Evolutionary conservation across 495 filamentous ascomycete species (phyloP), one percentile per base, ranked within the genome.

Genomic region (Friedmanniomyces simplex): DNA sequence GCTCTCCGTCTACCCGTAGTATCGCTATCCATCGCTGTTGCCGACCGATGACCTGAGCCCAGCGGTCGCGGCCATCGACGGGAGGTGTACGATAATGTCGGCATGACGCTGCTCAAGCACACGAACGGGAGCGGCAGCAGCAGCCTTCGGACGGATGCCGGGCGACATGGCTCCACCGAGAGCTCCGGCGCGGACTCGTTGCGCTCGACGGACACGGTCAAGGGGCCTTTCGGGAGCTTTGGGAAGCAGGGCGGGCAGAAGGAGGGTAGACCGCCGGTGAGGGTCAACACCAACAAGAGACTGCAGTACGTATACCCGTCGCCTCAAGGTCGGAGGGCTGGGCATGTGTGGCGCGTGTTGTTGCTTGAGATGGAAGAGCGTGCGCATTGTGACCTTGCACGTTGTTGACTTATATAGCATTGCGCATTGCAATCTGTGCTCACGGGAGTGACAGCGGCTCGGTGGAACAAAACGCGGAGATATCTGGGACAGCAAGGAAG

Each of bases 121-220:
- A 18, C 36, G 43, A 55, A 36, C 42, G 45, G 51, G 26, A 55
- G 18, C 58, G 55, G 34, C 57, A 55, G 32, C 43, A 51, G 36
- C 52, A 36, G 45, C 13, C 18, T 32, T 10, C 22, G 21, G 43
- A 26, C 20, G 28, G 2, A 21, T 1, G 28, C 21, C 2, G 72
- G 66, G 62, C 77, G 80, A 66, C 77, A 81, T 75, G 82, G 78
- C 72, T 82, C 82, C 63, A 75, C 73, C 67, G 79, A 79, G 71
- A 81, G 79, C 76, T 77, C 81, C 46, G 77, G 76, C 70, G 71
- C 76, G 13, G 76, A 79, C 66, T 82, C 78, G 68, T 78, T 74
- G 65, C 73, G 76, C 52, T 83, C 81, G 52, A 77, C 67, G 65
- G 75, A 79, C 57, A 86, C 82, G 50, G 70, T 81, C 57, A 79